Percentiles rank a stretch among this genome's conserved stretches.
phyloP scores from a whole-genome alignment of 148 eudicot species.

The Cornus controversa region DNA sequence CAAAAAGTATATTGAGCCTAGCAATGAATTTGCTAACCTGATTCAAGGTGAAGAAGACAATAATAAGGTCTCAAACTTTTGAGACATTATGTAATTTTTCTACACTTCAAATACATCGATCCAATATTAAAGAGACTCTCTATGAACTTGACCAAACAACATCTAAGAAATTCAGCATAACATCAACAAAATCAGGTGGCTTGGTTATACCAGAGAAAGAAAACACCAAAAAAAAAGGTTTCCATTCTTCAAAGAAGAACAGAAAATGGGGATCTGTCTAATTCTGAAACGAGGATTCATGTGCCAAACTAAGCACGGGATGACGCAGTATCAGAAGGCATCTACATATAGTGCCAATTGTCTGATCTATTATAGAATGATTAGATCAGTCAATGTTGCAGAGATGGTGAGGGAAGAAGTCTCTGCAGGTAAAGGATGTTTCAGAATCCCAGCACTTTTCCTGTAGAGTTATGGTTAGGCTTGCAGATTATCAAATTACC shows the following conservation, averaged over 20 bases:
- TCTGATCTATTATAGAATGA: background rate
- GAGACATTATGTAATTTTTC: background rate
- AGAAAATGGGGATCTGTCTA: background rate
- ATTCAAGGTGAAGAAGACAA: background rate
- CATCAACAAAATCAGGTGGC: background rate
- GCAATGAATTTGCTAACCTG: too few species aligned
- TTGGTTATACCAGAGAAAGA: background rate
- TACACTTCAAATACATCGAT: background rate
- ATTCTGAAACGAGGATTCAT: background rate
- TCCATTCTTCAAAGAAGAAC: background rate
- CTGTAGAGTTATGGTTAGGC: too few species aligned
- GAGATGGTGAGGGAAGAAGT: too few species aligned
- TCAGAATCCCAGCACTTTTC: too few species aligned
- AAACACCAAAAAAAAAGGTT: background rate
- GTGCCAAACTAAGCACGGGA: background rate
- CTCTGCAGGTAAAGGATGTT: too few species aligned
- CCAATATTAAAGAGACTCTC: background rate
- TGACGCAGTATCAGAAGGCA: too few species aligned
- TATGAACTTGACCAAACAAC: background rate
- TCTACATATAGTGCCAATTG: background rate
- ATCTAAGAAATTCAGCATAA: background rate
- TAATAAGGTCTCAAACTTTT: background rate
- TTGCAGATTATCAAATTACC: too few species aligned
- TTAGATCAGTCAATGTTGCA: background rate
- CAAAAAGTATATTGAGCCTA: too few species aligned